A percentile compares a stretch with the other conserved stretches of the same genome.
Evolutionary conservation across 108 stramenopile species (phyloP).

Genomic region (Conticribra guillardii): DNA sequence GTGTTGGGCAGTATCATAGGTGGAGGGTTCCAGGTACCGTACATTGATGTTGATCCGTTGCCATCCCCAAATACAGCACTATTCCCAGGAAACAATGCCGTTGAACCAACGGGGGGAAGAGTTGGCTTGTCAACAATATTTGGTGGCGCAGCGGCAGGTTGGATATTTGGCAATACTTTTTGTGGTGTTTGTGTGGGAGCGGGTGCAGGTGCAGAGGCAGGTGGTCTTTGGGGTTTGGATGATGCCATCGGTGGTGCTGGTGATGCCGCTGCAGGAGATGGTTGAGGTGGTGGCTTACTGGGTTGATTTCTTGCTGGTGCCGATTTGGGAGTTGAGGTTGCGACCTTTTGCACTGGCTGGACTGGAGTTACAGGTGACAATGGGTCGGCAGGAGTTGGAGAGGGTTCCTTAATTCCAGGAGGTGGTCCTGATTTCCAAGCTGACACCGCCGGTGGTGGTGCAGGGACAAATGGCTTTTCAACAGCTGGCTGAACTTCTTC

Average conservation of each 20-base stretch:
- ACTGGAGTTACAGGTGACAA: neutral
- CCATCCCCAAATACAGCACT: conserved; percentile 41
- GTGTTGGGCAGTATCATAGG: conserved; percentile 30
- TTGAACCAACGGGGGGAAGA: conserved; percentile 17
- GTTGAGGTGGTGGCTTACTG: conserved; percentile 2
- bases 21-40: conserved; percentile 43
- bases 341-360: neutral
- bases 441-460: conserved; percentile 36
- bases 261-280: neutral
- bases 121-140: conserved; percentile 8
- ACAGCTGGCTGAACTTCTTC: conserved; percentile 7
- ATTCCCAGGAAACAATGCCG: conserved; percentile 40
- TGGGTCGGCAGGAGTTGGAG: conserved; percentile 11
- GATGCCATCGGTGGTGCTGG: neutral
- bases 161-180: neutral
- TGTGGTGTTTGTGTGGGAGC: neutral
- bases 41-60: conserved; percentile 23
- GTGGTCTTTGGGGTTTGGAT: neutral
- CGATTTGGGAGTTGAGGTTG: neutral
- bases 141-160: neutral
- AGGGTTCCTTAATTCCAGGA: conserved; percentile 18
- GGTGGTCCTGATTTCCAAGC: conserved; percentile 41
- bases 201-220: neutral
- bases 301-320: neutral
- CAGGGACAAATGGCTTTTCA: conserved; percentile 28